Percentiles rank a stretch among this genome's conserved stretches.
These are phyloP conservation scores for Triticum turgidum DNA, from an alignment of 176 grass and related monocot genomes.

Conservation along the genomic window DNA sequence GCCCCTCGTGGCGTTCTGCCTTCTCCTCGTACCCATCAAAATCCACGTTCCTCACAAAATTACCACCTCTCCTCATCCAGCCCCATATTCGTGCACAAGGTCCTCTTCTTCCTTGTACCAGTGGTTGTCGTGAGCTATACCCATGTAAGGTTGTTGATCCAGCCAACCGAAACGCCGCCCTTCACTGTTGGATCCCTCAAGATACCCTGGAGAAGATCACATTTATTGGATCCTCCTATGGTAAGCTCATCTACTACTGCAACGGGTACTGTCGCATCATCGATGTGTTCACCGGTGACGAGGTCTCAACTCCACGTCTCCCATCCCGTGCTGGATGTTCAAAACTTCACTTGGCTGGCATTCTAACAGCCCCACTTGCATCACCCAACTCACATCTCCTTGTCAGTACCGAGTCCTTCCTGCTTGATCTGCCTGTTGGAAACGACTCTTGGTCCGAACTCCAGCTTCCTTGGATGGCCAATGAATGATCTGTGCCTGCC, in stretches of 20 bases:
- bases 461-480: background rate
- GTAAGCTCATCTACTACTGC: background rate
- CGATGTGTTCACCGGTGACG: conserved; percentile 36
- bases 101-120: background rate
- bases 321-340: background rate
- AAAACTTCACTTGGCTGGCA: background rate
- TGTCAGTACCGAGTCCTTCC: background rate
- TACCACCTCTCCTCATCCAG: background rate
- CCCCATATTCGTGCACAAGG: background rate
- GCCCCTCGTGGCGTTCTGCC: background rate
- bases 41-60: background rate
- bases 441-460: background rate
- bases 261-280: background rate
- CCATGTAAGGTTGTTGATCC: conserved; percentile 17
- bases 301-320: conserved; percentile 26
- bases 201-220: background rate
- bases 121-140: background rate
- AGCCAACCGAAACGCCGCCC: background rate
- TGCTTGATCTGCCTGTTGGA: background rate
- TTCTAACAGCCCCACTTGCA: background rate
- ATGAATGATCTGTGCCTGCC: background rate
- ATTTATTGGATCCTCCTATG: background rate
- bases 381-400: background rate
- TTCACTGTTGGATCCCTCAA: background rate
- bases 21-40: background rate